These are phyloP conservation scores for Corymbia citriodora DNA, from an alignment of 441 rosid genomes.

Conservation along the genomic window DNA sequence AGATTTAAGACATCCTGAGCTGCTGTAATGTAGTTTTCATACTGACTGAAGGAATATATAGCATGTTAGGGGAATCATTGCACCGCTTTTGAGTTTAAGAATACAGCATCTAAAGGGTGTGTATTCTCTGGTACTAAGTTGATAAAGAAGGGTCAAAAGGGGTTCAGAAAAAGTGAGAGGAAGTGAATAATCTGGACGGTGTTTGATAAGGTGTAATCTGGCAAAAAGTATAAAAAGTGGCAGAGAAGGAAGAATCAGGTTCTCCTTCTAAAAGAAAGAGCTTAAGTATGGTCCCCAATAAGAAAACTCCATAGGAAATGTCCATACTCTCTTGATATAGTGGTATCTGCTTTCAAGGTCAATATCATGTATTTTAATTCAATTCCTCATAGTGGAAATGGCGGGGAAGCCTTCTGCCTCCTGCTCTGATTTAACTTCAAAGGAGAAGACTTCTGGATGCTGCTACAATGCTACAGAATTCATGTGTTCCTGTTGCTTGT, in stretches of 20 bases:
- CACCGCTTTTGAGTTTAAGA: neutral
- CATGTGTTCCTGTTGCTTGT: slow-evolving; percentile 46
- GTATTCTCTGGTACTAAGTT: neutral
- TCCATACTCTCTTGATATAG: neutral
- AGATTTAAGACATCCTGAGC: neutral
- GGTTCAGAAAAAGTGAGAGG: neutral
- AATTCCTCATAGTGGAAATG: neutral
- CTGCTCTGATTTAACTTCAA: slow-evolving; percentile 1
- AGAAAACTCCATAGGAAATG: neutral
- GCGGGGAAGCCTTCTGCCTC: neutral
- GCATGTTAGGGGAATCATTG: neutral
- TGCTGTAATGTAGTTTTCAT: neutral
- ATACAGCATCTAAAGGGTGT: neutral
- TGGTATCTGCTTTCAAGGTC: neutral
- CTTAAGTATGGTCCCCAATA: neutral
- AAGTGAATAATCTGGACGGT: neutral
- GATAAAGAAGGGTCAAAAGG: neutral
- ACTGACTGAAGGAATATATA: neutral
- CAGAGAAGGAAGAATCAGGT: neutral
- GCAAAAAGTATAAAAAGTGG: neutral
- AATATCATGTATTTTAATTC: neutral
- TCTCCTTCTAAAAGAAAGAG: neutral
- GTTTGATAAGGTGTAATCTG: neutral
- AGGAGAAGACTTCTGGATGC: slow-evolving; percentile 7
- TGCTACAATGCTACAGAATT: slow-evolving; percentile 27